Conservation (phyloP, 1,139 yeast species). For the Lodderomyces margitis region DNA sequence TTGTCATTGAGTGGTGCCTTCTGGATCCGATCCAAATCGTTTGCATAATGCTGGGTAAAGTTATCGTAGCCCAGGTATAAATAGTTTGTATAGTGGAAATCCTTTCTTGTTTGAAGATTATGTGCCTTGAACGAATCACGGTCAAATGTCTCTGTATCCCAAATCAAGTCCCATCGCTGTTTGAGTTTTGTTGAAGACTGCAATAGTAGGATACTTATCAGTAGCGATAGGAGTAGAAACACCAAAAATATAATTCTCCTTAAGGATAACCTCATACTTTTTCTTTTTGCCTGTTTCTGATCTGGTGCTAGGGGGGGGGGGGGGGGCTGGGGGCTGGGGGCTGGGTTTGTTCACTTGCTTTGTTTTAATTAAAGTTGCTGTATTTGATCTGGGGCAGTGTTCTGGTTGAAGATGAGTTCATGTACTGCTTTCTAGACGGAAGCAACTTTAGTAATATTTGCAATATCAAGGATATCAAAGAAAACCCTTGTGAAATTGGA, state of each 20-base stretch:
- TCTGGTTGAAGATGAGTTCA: neutral
- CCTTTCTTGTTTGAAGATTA: slow-evolving; percentile 17
- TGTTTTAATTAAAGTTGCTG: neutral
- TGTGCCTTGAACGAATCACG: slow-evolving; percentile 14
- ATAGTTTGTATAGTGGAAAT: slow-evolving; percentile 33
- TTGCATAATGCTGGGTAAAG: slow-evolving; percentile 18
- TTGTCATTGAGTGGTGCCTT: slow-evolving; percentile 21
- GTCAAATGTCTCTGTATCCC: slow-evolving; percentile 9
- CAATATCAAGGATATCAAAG: too few species aligned
- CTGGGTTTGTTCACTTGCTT: too few species aligned
- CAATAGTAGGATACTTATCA: slow-evolving; percentile 5
- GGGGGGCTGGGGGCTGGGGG: too few species aligned
- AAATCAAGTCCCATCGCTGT: slow-evolving; percentile 2
- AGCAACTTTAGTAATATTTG: too few species aligned
- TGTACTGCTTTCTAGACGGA: neutral
- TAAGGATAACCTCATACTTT: slow-evolving; percentile 20
- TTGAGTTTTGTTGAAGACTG: slow-evolving; percentile 4
- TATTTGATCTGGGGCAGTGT: neutral
- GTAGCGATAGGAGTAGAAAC: slow-evolving; percentile 3
- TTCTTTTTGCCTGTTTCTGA: too few species aligned
- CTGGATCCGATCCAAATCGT: slow-evolving; percentile 15
- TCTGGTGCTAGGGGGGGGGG: too few species aligned
- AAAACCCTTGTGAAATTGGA: neutral
- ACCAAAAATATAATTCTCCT: slow-evolving; percentile 11
- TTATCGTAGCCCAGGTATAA: slow-evolving; percentile 23